phyloP scores from a whole-genome alignment of 192 early-diverging fungal genomes.

The Coemansia sp. region DNA sequence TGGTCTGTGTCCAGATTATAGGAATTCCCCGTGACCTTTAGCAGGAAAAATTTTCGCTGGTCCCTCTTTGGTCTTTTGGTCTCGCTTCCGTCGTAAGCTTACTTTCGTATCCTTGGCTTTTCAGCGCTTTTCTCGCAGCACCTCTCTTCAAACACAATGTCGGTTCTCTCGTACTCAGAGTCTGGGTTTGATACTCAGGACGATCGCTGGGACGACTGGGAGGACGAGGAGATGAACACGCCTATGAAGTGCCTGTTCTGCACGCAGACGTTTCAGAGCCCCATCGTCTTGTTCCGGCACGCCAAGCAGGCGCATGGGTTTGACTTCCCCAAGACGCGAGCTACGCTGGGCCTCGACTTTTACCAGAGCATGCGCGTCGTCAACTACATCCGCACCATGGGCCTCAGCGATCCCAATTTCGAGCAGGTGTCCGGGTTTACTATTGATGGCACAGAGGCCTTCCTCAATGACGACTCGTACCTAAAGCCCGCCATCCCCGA shows the following conservation, averaged over 20 bases:
- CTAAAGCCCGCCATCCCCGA: conserved; percentile 66
- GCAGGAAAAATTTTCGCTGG: background rate
- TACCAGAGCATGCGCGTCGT: conserved; percentile 69
- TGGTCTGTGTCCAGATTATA: background rate
- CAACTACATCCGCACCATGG: conserved; percentile 53
- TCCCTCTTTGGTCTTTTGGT: no score
- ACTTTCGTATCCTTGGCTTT: background rate
- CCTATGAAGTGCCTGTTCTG: conserved; percentile 75
- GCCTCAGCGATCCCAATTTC: conserved; percentile 27
- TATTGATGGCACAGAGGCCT: conserved; percentile 54
- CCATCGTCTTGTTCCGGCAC: conserved; percentile 63
- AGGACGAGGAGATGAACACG: conserved; percentile 58
- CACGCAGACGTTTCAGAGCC: conserved; percentile 49
- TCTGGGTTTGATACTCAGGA: conserved; percentile 54
- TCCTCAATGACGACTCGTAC: conserved; percentile 65
- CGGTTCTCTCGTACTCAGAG: conserved; percentile 47
- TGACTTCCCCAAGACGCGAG: conserved; percentile 60
- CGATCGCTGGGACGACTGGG: conserved; percentile 73
- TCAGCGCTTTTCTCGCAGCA: background rate
- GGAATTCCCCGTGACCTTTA: background rate
- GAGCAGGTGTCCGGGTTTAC: conserved; percentile 28
- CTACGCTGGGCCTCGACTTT: conserved; percentile 65
- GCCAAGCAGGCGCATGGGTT: conserved; percentile 60
- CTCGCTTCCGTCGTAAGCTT: background rate
- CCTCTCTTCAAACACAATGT: conserved; percentile 22